These are phyloP conservation scores for Lecanosticta acicola DNA, from an alignment of 2,329 filamentous ascomycete species.

Conservation along the genomic window DNA sequence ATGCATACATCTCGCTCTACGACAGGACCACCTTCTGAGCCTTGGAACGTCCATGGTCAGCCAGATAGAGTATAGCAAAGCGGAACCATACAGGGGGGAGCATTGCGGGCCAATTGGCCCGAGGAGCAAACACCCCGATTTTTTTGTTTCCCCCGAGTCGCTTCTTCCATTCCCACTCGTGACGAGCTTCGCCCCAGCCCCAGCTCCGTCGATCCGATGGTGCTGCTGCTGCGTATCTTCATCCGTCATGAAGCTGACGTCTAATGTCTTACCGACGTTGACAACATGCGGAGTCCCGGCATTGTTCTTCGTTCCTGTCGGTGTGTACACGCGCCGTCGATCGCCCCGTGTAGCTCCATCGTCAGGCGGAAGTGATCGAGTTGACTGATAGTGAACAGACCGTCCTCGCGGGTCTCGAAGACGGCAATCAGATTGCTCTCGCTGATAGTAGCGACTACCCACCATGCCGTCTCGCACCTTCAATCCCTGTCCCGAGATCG, in stretches of 20 bases:
- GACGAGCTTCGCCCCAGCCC: constrained; percentile 23
- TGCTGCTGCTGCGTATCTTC: constrained; percentile 31
- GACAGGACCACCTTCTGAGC: constrained; percentile 25
- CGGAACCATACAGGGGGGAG: constrained; percentile 24
- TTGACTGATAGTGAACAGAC: constrained; percentile 36
- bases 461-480: constrained; percentile 44
- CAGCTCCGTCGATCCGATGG: constrained; percentile 17
- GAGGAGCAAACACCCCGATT: constrained; percentile 25
- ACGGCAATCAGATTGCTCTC: constrained; percentile 37
- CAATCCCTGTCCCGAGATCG: constrained; percentile 35
- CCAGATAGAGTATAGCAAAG: constrained; percentile 29
- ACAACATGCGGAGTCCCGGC: constrained; percentile 42
- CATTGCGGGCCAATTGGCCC: constrained; percentile 31
- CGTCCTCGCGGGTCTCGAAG: constrained; percentile 37
- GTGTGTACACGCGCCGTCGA: constrained; percentile 36
- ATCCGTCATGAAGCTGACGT: constrained; percentile 44
- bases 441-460: constrained; percentile 34
- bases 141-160: constrained; percentile 32
- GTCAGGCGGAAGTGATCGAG: constrained; percentile 36
- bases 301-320: constrained; percentile 28
- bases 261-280: constrained; percentile 40
- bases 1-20: no score
- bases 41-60: constrained; percentile 23
- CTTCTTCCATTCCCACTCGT: constrained; percentile 27
- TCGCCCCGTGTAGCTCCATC: constrained; percentile 41